These are phyloP conservation scores for Acer negundo DNA, from an alignment of 345 rosid genomes.

Conservation along the genomic window DNA sequence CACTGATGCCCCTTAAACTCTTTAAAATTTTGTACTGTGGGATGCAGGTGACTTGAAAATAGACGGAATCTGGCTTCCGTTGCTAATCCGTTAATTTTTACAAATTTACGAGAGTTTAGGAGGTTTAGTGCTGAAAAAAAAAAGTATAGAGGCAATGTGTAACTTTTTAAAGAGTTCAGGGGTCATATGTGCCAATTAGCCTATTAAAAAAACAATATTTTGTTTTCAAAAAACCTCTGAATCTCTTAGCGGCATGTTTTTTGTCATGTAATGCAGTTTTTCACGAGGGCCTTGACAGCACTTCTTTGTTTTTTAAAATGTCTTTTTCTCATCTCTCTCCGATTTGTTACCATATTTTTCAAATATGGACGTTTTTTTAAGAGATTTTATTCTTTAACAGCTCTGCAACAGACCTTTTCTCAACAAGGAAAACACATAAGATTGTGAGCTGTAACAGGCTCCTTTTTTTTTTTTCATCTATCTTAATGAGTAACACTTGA, in stretches of 20 bases:
- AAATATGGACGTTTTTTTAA: conserved; percentile 7
- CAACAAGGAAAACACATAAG: conserved; percentile 27
- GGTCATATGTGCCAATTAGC: too few relatives aligned
- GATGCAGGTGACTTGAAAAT: too few relatives aligned
- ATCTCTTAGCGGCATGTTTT: conserved; percentile 37
- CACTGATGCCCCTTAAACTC: too few relatives aligned
- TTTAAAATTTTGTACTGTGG: too few relatives aligned
- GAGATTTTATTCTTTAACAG: conserved; percentile 12
- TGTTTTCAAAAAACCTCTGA: conserved; percentile 19
- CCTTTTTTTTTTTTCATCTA: background rate
- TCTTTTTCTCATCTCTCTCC: background rate
- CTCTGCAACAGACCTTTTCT: conserved; percentile 26
- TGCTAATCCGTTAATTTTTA: too few relatives aligned
- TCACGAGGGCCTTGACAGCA: conserved; percentile 48
- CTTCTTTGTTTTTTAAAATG: conserved; percentile 9
- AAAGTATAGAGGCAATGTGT: too few relatives aligned
- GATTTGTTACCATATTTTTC: background rate
- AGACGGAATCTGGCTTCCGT: too few relatives aligned
- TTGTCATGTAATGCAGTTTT: conserved; percentile 49
- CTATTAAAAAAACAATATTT: background rate
- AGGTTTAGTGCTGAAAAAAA: too few relatives aligned
- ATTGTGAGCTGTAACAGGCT: conserved; percentile 29
- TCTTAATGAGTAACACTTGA: conserved; percentile 5
- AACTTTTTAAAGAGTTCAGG: too few relatives aligned
- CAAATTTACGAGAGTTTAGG: too few relatives aligned